Base-by-base conservation (phyloP, 495 filamentous ascomycete genomes). In the Daldinia grandis region DNA sequence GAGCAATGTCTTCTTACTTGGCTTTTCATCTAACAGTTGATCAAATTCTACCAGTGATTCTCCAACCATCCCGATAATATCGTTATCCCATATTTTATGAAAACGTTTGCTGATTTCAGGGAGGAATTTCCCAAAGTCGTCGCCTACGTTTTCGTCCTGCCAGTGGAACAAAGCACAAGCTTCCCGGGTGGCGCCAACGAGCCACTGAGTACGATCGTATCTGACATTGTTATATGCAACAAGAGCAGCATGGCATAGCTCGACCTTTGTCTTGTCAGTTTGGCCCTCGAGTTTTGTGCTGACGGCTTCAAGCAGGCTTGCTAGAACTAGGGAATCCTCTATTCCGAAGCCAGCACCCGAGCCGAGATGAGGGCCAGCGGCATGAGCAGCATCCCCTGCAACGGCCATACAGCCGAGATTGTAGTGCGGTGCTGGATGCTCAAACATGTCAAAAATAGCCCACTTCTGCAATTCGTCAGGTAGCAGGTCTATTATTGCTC, bases 271-370 rank as follows among this genome's bases (percentile, higher is more conserved):
- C 42, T 62, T 58, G 8, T 44, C 24, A 1, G 1, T 67, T 9
- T 40, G 58, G 1, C 38, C 7, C 19, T 17, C n/a, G n/a, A 62
- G 35, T 28, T 59, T 68, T 12, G 68, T 71, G 15, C 67, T 62
- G 17, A 73, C 79, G 4, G 59, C 72, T 4, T 73, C 73, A 55
- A 87, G 61, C 38, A 86, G 25, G 1, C 49, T 78, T 1, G 82
- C 78, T 7, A 87, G 72, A 14, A 80, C 80, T 33, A 85, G 51
- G 1, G 78, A 83, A 70, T 88, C 87, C 69, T 89, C 87, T 33
- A 88, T 78, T 0, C 85, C 86, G 63, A 87, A 78, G 0, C 85
- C 85, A 0, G 83, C 87, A 0, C 87, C 87, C 1, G 86, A 82
- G 0, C 87, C 87, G 2, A 88, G 80, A 69, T 85, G 80, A 58